Conservation (phyloP, 352 stramenopile species). For the Globisporangium apiculatum region DNA sequence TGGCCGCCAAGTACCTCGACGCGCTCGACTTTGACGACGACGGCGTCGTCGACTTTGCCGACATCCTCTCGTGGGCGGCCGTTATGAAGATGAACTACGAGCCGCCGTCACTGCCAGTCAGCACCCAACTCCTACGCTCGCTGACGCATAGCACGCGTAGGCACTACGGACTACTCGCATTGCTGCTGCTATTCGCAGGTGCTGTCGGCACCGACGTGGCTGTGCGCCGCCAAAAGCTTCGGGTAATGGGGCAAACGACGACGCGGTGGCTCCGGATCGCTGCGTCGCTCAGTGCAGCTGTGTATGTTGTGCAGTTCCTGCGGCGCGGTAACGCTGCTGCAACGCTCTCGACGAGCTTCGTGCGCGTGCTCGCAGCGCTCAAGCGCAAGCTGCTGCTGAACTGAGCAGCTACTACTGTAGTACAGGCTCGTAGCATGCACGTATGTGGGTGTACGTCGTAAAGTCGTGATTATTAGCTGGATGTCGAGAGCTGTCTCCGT, state of each 20-base stretch:
- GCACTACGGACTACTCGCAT: slow-evolving; percentile 4
- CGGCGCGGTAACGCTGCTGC: too few species aligned
- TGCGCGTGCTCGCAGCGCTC: not conserved
- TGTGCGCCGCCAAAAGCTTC: too few species aligned
- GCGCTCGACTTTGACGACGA: slow-evolving; percentile 73
- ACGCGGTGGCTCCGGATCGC: slow-evolving; percentile 3
- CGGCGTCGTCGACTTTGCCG: slow-evolving; percentile 62
- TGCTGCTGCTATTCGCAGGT: too few species aligned
- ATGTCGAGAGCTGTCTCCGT: not conserved
- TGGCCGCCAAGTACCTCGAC: slow-evolving; percentile 52
- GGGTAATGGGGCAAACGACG: too few species aligned
- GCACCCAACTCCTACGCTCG: not conserved
- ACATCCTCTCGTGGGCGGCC: slow-evolving; percentile 70
- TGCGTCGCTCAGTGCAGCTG: slow-evolving; percentile 7
- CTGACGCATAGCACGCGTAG: slow-evolving; percentile 11
- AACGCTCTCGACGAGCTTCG: not conserved
- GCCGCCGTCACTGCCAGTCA: not conserved
- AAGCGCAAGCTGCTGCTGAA: not conserved
- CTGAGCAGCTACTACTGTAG: not conserved
- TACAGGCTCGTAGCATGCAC: too few species aligned
- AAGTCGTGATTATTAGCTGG: too few species aligned
- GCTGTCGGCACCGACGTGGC: too few species aligned
- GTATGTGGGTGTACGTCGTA: too few species aligned
- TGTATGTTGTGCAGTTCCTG: slow-evolving; percentile 23
- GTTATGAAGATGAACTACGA: slow-evolving; percentile 68